These are phyloP conservation scores for Lyophyllum semitale DNA, from an alignment of 768 basidiomycete genomes.

Conservation along the genomic window DNA sequence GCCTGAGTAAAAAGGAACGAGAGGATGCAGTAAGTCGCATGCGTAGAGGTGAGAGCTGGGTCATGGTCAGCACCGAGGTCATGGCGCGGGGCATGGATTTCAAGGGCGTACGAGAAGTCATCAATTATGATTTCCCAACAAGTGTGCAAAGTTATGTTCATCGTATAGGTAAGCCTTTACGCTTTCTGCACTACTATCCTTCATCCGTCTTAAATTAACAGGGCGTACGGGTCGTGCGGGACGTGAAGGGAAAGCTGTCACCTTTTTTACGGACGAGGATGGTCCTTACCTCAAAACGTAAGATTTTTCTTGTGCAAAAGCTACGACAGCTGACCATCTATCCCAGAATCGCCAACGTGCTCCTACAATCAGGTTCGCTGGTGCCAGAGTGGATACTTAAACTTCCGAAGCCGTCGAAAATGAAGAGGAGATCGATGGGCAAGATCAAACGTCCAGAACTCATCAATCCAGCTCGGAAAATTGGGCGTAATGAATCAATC, in stretches of 20 bases:
- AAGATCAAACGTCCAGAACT: slow-evolving; percentile 78
- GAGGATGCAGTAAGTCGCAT: slow-evolving; percentile 85
- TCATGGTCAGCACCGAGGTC: slow-evolving; percentile 94
- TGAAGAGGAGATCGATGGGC: slow-evolving; percentile 84
- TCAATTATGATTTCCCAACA: slow-evolving; percentile 97
- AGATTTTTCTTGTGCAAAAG: slow-evolving; percentile 22
- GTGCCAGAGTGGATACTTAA: slow-evolving; percentile 97
- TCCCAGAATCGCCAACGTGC: slow-evolving; percentile 89
- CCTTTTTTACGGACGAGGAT: slow-evolving; percentile 95
- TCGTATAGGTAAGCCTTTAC: slow-evolving; percentile 69
- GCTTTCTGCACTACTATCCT: not conserved
- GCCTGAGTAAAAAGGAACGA: slow-evolving; percentile 83
- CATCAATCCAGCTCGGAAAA: slow-evolving; percentile 68
- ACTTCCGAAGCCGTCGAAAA: slow-evolving; percentile 89
- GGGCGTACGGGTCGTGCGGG: slow-evolving; percentile 96
- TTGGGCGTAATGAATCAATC: slow-evolving; percentile 70
- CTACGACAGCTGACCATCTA: slow-evolving; percentile 2
- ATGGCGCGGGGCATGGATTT: slow-evolving; percentile 99
- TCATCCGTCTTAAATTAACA: slow-evolving; percentile 24
- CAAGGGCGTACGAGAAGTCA: slow-evolving; percentile 88
- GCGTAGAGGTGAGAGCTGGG: slow-evolving; percentile 90
- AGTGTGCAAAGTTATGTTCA: slow-evolving; percentile 96
- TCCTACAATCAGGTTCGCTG: slow-evolving; percentile 85
- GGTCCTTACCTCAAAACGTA: slow-evolving; percentile 89
- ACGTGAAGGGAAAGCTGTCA: slow-evolving; percentile 88